These are phyloP conservation scores for Sphaceloma murrayae DNA, from an alignment of 2,329 filamentous ascomycete genomes.

Conservation along the genomic window DNA sequence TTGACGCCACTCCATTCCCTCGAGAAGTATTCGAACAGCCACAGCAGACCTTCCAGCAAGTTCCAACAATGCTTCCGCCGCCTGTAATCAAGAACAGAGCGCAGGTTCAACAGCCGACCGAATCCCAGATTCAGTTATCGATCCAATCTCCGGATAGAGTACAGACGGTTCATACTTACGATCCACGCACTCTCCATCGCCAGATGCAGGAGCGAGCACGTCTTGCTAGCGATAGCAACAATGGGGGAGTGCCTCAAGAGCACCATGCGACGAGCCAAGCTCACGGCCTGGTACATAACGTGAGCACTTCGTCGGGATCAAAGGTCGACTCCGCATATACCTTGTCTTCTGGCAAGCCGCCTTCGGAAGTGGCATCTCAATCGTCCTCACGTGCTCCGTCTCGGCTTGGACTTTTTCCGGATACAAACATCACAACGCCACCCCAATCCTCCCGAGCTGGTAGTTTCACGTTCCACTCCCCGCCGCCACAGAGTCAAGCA, in stretches of 20 bases:
- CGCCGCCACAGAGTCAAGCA: neutral
- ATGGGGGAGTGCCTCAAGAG: slow-evolving; percentile 1
- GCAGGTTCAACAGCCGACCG: neutral
- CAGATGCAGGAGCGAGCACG: slow-evolving; percentile 13
- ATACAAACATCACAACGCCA: slow-evolving; percentile 8
- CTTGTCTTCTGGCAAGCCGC: slow-evolving; percentile 6
- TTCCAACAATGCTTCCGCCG: neutral
- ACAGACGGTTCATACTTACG: slow-evolving; percentile 8
- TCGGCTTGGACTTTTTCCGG: slow-evolving; percentile 15
- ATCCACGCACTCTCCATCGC: slow-evolving; percentile 7
- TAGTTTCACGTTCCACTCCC: slow-evolving; percentile 5
- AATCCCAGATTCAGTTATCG: slow-evolving; percentile 1
- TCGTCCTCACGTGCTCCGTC: slow-evolving; percentile 6
- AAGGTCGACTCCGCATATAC: slow-evolving; percentile 14
- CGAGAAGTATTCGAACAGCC: slow-evolving; percentile 4
- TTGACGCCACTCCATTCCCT: slow-evolving; percentile 8
- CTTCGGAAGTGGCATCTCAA: slow-evolving; percentile 5
- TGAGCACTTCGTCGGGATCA: slow-evolving; percentile 6
- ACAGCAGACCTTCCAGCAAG: neutral
- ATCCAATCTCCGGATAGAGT: slow-evolving; percentile 6
- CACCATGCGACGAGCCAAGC: slow-evolving; percentile 7
- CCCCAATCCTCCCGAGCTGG: slow-evolving; percentile 7
- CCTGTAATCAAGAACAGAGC: neutral
- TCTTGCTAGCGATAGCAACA: no score
- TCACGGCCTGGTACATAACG: slow-evolving; percentile 4